phyloP scores from a whole-genome alignment of 2,329 filamentous ascomycete species.

The Volutella citrinella region DNA sequence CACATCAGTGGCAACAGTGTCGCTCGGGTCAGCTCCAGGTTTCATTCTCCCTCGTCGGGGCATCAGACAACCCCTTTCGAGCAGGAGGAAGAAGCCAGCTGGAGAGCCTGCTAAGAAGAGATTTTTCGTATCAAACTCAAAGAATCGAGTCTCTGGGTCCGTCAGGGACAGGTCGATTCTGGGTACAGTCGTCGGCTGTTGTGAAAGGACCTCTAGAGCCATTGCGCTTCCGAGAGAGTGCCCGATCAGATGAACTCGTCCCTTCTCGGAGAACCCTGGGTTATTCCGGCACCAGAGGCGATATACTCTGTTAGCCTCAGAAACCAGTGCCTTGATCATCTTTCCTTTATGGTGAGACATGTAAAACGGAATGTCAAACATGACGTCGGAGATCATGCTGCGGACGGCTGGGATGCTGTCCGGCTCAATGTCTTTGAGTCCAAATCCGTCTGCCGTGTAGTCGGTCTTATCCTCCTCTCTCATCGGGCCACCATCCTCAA shows the following conservation, averaged over 20 bases:
- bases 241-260: constrained; percentile 86
- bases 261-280: constrained; percentile 74
- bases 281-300: constrained; percentile 94
- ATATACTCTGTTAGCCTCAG: constrained; percentile 94
- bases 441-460: constrained; percentile 58
- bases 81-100: constrained; percentile 85
- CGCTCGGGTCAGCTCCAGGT: constrained; percentile 65
- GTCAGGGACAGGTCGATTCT: constrained; percentile 40
- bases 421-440: constrained; percentile 86
- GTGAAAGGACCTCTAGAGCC: constrained; percentile 86
- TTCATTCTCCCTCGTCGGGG: constrained; percentile 77
- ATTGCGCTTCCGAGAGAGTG: constrained; percentile 95
- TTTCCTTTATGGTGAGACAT: constrained; percentile 93
- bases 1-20: constrained; percentile 55
- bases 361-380: constrained; percentile 98
- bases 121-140: constrained; percentile 90
- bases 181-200: constrained; percentile 74
- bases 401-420: constrained; percentile 88
- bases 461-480: constrained; percentile 49
- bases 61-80: constrained; percentile 69
- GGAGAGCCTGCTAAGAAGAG: constrained; percentile 89
- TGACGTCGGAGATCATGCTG: constrained; percentile 91
- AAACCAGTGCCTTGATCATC: constrained; percentile 86
- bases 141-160: constrained; percentile 54
- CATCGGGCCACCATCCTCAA: constrained; percentile 73